Percentiles rank a stretch among this genome's conserved stretches.
phyloP scores from a whole-genome alignment of 106 monocot genomes.

The Dioscorea alata region DNA sequence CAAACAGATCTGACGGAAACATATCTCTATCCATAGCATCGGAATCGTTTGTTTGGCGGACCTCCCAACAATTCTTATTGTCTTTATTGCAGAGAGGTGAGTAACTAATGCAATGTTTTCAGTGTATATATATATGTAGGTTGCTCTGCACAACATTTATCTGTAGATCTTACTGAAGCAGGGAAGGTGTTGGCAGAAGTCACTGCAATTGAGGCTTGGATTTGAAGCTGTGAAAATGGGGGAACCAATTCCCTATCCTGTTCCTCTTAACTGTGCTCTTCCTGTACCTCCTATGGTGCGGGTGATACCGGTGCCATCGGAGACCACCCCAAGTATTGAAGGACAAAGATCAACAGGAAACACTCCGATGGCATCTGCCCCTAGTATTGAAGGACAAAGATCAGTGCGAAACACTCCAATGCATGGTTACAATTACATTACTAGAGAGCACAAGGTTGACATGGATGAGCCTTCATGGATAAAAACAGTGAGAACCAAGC shows the following conservation, averaged over 20 bases:
- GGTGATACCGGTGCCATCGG: not conserved
- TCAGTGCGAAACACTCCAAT: not conserved
- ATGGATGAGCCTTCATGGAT: not conserved
- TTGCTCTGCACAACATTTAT: not conserved
- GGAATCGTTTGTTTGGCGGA: too few relatives aligned
- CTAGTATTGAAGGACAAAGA: not conserved
- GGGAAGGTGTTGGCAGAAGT: not conserved
- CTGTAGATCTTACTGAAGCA: not conserved
- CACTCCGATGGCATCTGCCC: not conserved
- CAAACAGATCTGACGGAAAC: too few relatives aligned
- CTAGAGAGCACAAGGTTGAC: not conserved
- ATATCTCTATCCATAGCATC: too few relatives aligned
- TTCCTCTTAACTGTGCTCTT: not conserved
- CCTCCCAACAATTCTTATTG: not conserved
- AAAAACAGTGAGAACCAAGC: not conserved
- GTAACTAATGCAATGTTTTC: not conserved
- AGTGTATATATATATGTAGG: not conserved
- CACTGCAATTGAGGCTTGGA: not conserved
- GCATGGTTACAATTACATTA: not conserved
- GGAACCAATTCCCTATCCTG: not conserved
- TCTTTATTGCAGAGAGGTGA: not conserved
- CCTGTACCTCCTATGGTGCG: not conserved
- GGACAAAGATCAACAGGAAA: not conserved
- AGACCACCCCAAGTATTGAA: not conserved
- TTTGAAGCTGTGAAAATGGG: not conserved